Conservation (phyloP, 2,329 filamentous ascomycete species). For the Scolecobasidium constrictum region DNA sequence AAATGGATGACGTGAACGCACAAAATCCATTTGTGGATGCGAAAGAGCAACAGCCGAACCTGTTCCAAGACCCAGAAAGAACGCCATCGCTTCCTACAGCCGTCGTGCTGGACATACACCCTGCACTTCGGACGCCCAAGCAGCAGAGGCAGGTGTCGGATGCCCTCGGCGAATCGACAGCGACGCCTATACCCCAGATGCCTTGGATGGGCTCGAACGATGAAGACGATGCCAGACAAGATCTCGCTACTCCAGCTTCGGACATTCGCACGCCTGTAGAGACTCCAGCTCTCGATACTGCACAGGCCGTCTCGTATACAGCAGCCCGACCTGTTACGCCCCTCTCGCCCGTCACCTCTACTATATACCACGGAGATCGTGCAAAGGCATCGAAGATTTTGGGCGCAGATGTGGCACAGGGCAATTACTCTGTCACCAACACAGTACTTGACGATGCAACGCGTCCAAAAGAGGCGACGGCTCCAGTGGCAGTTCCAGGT, state of each 20-base stretch:
- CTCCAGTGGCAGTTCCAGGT: background rate
- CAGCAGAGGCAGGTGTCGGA: no score
- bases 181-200: conserved; percentile 6
- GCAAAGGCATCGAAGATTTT: conserved; percentile 5
- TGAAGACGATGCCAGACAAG: conserved; percentile 3
- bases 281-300: background rate
- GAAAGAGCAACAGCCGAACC: no score
- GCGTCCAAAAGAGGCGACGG: background rate
- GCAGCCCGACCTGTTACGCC: background rate
- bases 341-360: background rate
- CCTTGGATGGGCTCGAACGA: conserved; percentile 1
- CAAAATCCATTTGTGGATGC: no score
- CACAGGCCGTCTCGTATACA: background rate
- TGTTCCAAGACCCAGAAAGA: no score
- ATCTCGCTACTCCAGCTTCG: no score
- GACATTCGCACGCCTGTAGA: conserved; percentile 4
- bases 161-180: no score
- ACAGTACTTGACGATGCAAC: conserved; percentile 3
- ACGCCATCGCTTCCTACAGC: no score
- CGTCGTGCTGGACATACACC: no score
- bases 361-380: conserved; percentile 6
- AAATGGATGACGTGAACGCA: conserved; percentile 7
- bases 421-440: conserved; percentile 2
- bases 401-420: conserved; percentile 2
- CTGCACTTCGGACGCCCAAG: no score